Percentiles rank a stretch among this genome's conserved stretches.
These are phyloP conservation scores for Phyllosticta ampelicida DNA, from an alignment of 2,329 filamentous ascomycete species.

Conservation along the genomic window DNA sequence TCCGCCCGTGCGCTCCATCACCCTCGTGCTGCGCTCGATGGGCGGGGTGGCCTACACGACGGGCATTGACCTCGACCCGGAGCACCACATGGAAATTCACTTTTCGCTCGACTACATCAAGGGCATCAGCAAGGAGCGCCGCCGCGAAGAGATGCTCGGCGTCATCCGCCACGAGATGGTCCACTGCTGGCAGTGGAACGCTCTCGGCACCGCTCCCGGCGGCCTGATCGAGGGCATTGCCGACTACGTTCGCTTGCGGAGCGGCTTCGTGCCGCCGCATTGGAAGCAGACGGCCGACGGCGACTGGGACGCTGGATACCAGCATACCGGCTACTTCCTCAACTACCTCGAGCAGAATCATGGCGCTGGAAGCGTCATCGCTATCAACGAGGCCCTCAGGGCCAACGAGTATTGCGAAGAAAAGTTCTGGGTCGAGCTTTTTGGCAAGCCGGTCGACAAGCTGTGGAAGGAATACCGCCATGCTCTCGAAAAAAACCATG, in stretches of 20 bases:
- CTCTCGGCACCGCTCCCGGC: conserved; percentile 42
- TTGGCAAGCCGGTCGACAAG: conserved; percentile 53
- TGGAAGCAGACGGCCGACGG: conserved; percentile 55
- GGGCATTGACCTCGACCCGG: conserved; percentile 63
- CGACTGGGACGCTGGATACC: conserved; percentile 82
- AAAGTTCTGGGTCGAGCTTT: conserved; percentile 56
- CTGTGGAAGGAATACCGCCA: conserved; percentile 65
- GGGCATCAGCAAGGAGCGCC: conserved; percentile 23
- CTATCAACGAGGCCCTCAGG: conserved; percentile 56
- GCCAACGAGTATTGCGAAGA: conserved; percentile 28
- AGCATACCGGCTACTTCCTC: conserved; percentile 84
- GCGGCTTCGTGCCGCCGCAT: conserved; percentile 65
- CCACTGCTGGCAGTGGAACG: conserved; percentile 84
- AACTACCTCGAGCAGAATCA: conserved; percentile 66
- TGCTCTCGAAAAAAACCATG: conserved; percentile 11
- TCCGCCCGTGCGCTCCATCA: conserved; percentile 71
- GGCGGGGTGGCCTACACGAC: conserved; percentile 82
- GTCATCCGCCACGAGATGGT: conserved; percentile 89
- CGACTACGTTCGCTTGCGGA: conserved; percentile 78
- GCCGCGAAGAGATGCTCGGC: conserved; percentile 58
- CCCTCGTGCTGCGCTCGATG: conserved; percentile 69
- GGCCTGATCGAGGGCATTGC: conserved; percentile 86
- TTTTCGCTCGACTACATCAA: conserved; percentile 67
- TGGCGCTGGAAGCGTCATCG: conserved; percentile 40
- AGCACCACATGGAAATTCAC: conserved; percentile 83